phyloP scores from a whole-genome alignment of 2,329 filamentous ascomycete genomes.

The Paraphaeosphaeria minitans region DNA sequence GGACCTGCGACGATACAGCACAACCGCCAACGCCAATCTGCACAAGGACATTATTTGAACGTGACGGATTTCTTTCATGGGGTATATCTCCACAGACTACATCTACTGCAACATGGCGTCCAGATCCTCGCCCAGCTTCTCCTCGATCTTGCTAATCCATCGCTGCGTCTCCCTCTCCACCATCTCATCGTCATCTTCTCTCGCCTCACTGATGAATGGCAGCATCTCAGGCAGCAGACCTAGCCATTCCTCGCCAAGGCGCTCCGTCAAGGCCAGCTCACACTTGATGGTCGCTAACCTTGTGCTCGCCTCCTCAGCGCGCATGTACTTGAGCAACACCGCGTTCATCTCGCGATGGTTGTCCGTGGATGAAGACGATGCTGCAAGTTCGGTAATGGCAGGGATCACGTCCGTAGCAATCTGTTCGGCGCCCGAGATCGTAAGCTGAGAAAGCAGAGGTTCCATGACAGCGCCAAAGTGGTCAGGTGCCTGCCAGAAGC shows the following conservation, averaged over 20 bases:
- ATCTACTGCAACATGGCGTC: slow-evolving; percentile 86
- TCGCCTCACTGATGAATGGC: slow-evolving; percentile 91
- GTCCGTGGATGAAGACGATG: slow-evolving; percentile 76
- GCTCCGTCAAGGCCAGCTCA: slow-evolving; percentile 78
- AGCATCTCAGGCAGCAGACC: slow-evolving; percentile 91
- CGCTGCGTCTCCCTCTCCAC: slow-evolving; percentile 88
- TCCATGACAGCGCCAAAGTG: slow-evolving; percentile 78
- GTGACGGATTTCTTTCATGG: background rate
- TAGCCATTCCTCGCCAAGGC: slow-evolving; percentile 92
- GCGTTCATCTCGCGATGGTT: slow-evolving; percentile 91
- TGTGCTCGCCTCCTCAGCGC: slow-evolving; percentile 71
- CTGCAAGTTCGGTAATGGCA: slow-evolving; percentile 79
- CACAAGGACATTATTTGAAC: slow-evolving; percentile 34
- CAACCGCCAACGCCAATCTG: background rate
- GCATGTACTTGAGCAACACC: slow-evolving; percentile 76
- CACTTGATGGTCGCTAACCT: slow-evolving; percentile 82
- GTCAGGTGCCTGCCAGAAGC: slow-evolving; percentile 92
- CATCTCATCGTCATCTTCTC: slow-evolving; percentile 94
- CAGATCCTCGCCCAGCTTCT: slow-evolving; percentile 84
- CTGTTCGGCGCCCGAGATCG: slow-evolving; percentile 21
- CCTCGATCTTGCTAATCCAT: slow-evolving; percentile 92
- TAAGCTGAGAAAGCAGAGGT: slow-evolving; percentile 69
- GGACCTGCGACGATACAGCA: too few relatives aligned
- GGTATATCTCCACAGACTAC: slow-evolving; percentile 7
- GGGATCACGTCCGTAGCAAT: slow-evolving; percentile 66